Evolutionary conservation across 371 early-diverging fungal genomes (phyloP), one percentile per base, ranked within the genome.

Genomic region (Mucor velutinosus): DNA sequence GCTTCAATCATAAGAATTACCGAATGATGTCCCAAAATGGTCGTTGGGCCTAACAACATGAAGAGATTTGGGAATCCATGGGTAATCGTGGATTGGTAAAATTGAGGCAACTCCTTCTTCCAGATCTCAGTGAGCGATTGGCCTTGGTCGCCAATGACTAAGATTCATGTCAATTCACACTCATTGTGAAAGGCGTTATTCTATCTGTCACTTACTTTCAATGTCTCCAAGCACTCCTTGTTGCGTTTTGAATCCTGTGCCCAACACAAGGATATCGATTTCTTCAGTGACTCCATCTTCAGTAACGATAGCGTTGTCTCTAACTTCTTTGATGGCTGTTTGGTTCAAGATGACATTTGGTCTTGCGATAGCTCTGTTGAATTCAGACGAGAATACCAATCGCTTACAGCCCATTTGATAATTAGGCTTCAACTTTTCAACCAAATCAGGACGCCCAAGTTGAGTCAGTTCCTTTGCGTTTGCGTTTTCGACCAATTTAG

Each of bases 181-280:
- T 19, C 25, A 29, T 10, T 12, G 7, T 58, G 58, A 35, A 11
- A 33, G 11, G 33, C 33, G 19, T 19, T 58, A 1, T 35, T 5
- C n/a, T 8, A 41, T 41, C 41, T 17, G 0, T 4, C n/a, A 35
- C 64, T 56, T 64, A 64, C 64, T 64, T 19, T 76, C 59, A 11
- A 78, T 43, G 12, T 70, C 69, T 23, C 76, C 75, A 12, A 67
- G 60, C 15, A 78, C 72, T 11, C 65, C 65, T 17, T 71, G 78
- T 53, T 79, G 79, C 8, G 84, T 75, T 30, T 85, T 66, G 69
- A 85, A 90, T 4, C 90, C 90, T 25, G 90, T 90, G 1, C 88
- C 90, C 32, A 87, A 69, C 14, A 90, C 72, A 58, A 90, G 43
- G 7, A 78, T 79, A 67, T 90, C 90, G 6, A 86, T 75, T 47